A percentile compares a stretch with the other conserved stretches of the same genome.
These are phyloP conservation scores for Verticillium nonalfalfae DNA, from an alignment of 2,329 filamentous ascomycete genomes.

Conservation along the genomic window DNA sequence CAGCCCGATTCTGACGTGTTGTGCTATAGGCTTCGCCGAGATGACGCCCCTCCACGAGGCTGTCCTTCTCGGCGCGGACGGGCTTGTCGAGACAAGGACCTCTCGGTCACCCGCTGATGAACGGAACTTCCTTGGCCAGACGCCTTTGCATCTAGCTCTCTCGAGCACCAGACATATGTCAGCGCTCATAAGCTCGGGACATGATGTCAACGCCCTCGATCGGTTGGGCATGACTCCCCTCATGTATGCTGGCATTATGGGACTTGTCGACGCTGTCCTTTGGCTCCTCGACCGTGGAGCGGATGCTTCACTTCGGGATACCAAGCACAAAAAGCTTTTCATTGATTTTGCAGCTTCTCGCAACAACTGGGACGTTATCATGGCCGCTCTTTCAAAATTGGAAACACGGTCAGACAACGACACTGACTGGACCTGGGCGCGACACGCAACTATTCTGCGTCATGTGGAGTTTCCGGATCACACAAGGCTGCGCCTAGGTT, in stretches of 20 bases:
- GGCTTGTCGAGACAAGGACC: accelerated
- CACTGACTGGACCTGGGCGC: not conserved
- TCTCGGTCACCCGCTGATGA: not conserved
- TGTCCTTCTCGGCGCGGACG: not conserved
- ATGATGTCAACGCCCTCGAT: not conserved
- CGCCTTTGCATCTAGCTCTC: too few relatives aligned
- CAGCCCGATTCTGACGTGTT: too few relatives aligned
- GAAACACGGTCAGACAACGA: not conserved
- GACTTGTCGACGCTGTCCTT: not conserved
- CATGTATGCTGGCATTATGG: not conserved
- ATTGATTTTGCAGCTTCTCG: not conserved
- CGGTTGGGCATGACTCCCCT: not conserved
- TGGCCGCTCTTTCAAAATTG: not conserved
- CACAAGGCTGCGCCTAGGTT: not conserved
- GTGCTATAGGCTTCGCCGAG: slow-evolving; percentile 1
- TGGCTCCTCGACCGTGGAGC: not conserved
- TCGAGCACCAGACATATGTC: too few relatives aligned
- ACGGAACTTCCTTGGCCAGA: too few relatives aligned
- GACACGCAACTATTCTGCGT: not conserved
- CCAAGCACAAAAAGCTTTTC: not conserved
- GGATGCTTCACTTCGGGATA: accelerated
- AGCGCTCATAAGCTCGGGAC: not conserved
- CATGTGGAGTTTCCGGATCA: not conserved
- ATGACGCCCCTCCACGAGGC: slow-evolving; percentile 2
- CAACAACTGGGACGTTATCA: not conserved